Evolutionary conservation across 805 yeast genomes (phyloP), one percentile per base, ranked within the genome.

Genomic region (Monosporozyma siamensis): DNA sequence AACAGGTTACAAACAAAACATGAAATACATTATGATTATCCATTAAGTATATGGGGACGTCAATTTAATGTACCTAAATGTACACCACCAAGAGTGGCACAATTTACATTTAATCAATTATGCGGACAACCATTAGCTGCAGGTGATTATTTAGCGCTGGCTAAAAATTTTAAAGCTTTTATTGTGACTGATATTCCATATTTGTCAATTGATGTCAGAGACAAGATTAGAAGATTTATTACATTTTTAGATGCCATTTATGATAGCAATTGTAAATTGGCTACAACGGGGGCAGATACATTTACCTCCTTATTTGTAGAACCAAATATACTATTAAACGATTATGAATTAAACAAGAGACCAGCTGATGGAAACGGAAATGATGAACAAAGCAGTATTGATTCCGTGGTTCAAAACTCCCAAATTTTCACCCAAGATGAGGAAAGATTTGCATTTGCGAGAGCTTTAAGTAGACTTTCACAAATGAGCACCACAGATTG

Each of bases 221-320:
- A 92, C 55, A 74, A 81, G 50, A 86, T 89, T 20, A 73, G 97
- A 56, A 70, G 98, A 53, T 90, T 92, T 58, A 92, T 92, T 60
- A 92, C 95, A 0, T 92, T 92, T 53, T 64, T 92, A 42, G 98
- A 92, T 61, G 97, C 98, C 0, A 94, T 89, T 4, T 92, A 92
- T 60, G 97, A 92, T 61, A 82, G 82, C 42, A 89, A 86, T 52
- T 84, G 94, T 8, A 74, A 88, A 55, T 66, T 92, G 12, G 95
- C 95, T 1, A 90, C 88, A 26, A 87, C 97, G 0, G 82, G 88
- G 0, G 95, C 84, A 1, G 89, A 88, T 8, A 82, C 87, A 18
- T 90, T 88, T 58, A 77, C 78, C 36, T 82, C 82, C 46, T 72
- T 92, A 39, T 89, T 92, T 62, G 95, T 85, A 14, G 95, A 88